Percentiles rank a stretch among this genome's conserved stretches.
These are phyloP conservation scores for Omphalotus olearius DNA, from an alignment of 1,284 basidiomycete species.

Conservation along the genomic window DNA sequence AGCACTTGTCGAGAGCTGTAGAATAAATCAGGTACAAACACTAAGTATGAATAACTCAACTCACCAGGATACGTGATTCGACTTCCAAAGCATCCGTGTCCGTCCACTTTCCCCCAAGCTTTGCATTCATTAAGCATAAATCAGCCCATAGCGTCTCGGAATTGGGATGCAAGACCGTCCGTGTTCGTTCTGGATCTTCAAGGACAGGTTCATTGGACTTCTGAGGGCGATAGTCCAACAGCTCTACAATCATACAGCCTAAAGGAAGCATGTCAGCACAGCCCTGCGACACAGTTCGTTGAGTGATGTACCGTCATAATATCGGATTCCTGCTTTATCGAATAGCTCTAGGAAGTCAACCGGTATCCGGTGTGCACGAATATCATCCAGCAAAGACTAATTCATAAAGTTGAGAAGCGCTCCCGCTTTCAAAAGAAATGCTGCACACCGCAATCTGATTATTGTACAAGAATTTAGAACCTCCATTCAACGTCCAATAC, in stretches of 20 bases:
- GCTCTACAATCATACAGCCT: slow-evolving; percentile 81
- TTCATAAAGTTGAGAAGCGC: slow-evolving; percentile 15
- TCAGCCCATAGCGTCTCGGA: slow-evolving; percentile 74
- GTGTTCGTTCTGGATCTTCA: slow-evolving; percentile 56
- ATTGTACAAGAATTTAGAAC: slow-evolving; percentile 74
- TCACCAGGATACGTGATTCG: slow-evolving; percentile 67
- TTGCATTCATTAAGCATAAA: slow-evolving; percentile 63
- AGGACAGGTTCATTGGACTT: slow-evolving; percentile 46
- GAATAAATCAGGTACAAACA: slow-evolving; percentile 8
- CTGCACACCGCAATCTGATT: slow-evolving; percentile 65
- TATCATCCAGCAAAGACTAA: slow-evolving; percentile 74
- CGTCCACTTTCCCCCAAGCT: slow-evolving; percentile 51
- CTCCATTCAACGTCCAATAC: slow-evolving; percentile 74
- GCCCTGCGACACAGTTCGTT: neutral
- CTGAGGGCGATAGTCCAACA: slow-evolving; percentile 65
- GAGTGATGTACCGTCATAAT: slow-evolving; percentile 62
- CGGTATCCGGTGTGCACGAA: slow-evolving; percentile 74
- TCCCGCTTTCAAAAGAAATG: slow-evolving; percentile 6
- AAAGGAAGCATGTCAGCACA: slow-evolving; percentile 7
- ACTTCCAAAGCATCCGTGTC: slow-evolving; percentile 67
- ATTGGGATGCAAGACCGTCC: slow-evolving; percentile 70
- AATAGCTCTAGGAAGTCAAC: slow-evolving; percentile 78
- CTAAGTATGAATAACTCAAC: slow-evolving; percentile 20
- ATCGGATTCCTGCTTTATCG: slow-evolving; percentile 62
- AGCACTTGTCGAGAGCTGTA: slow-evolving; percentile 63